A percentile compares a stretch with the other conserved stretches of the same genome.
These are phyloP conservation scores for Notholithocarpus densiflorus DNA, from an alignment of 306 rosid genomes.

Conservation along the genomic window DNA sequence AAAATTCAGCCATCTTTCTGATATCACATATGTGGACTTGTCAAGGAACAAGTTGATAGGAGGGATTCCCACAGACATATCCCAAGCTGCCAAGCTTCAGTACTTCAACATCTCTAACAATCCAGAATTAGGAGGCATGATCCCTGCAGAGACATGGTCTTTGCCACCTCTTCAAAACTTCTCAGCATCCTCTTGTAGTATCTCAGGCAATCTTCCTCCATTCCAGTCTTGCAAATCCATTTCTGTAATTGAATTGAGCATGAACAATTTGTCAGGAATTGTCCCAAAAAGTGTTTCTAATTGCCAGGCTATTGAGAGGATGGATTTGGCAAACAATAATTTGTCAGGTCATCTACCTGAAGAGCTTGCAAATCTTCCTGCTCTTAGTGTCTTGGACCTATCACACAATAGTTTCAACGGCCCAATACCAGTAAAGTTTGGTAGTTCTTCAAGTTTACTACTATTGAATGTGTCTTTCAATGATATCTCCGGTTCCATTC, in stretches of 20 bases:
- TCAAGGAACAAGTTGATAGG: constrained; percentile 69
- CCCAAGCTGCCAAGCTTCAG: constrained; percentile 55
- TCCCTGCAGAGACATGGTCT: constrained; percentile 63
- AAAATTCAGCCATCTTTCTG: constrained; percentile 52
- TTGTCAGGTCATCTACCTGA: constrained; percentile 76
- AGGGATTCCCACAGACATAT: constrained; percentile 73
- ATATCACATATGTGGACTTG: constrained; percentile 66
- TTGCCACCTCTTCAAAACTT: constrained; percentile 63
- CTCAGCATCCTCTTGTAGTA: constrained; percentile 72
- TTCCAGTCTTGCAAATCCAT: constrained; percentile 61
- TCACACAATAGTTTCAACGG: constrained; percentile 70
- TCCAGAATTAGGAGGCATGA: constrained; percentile 47
- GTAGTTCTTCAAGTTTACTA: constrained; percentile 58
- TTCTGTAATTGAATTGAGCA: constrained; percentile 52
- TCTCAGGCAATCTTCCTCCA: constrained; percentile 57
- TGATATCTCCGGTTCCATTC: constrained; percentile 79
- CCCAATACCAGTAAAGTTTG: constrained; percentile 61
- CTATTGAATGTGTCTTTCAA: constrained; percentile 88
- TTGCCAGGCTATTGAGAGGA: constrained; percentile 53
- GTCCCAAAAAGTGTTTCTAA: constrained; percentile 53
- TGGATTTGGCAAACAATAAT: constrained; percentile 56
- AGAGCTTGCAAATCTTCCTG: constrained; percentile 63
- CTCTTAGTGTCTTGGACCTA: constrained; percentile 55
- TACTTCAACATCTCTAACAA: constrained; percentile 73
- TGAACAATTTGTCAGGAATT: constrained; percentile 57